Conservation (phyloP, 768 basidiomycete species). For the Kwoniella bestiolae region DNA sequence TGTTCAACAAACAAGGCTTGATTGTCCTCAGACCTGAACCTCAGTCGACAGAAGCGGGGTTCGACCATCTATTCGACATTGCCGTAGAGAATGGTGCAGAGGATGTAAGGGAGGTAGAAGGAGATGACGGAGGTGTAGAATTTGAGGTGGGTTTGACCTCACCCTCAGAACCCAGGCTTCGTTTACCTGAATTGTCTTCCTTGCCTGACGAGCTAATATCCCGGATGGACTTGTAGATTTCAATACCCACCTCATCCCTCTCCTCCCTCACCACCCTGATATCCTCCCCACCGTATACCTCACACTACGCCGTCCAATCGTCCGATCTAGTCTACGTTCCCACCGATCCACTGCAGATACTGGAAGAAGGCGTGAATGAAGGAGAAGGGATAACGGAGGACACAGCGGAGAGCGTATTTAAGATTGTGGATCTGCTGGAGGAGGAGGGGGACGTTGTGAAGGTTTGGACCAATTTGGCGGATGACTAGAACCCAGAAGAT, state of each 20-base stretch:
- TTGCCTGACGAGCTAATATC: background rate
- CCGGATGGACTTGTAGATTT: conserved; percentile 20
- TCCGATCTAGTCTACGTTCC: conserved; percentile 48
- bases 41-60: conserved; percentile 18
- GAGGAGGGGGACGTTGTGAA: conserved; percentile 50
- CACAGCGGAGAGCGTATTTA: conserved; percentile 35
- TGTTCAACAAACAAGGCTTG: conserved; percentile 53
- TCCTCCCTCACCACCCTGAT: conserved; percentile 20
- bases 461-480: conserved; percentile 54
- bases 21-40: conserved; percentile 30
- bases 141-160: conserved; percentile 36
- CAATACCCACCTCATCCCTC: conserved; percentile 21
- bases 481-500: conserved; percentile 3
- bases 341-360: conserved; percentile 33
- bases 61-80: conserved; percentile 53
- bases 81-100: conserved; percentile 53
- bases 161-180: background rate
- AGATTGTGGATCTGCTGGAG: conserved; percentile 48
- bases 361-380: conserved; percentile 25
- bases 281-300: conserved; percentile 9
- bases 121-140: conserved; percentile 31
- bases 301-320: conserved; percentile 31
- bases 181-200: background rate
- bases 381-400: conserved; percentile 47
- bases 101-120: conserved; percentile 45